phyloP scores from a whole-genome alignment of 108 stramenopile genomes.

The Conticribra guillardii region DNA sequence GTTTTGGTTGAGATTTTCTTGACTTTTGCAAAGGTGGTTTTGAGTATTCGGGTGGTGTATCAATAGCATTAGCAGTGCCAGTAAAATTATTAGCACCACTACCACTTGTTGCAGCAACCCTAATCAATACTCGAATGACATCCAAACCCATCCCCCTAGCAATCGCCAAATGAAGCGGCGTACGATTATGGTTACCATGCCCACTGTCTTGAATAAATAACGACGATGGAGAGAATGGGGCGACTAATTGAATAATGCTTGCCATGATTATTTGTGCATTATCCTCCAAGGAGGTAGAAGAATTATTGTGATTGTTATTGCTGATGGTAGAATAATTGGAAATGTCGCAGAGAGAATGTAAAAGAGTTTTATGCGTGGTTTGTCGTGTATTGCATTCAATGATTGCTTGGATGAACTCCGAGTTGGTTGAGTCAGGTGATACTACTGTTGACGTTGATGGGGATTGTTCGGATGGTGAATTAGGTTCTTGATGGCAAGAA shows the following conservation, averaged over 20 bases:
- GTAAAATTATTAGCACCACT: conserved; percentile 1
- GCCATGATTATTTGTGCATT: too few species aligned
- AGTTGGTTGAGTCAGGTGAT: background rate
- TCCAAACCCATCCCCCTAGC: conserved; percentile 9
- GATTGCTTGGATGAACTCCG: conserved; percentile 6
- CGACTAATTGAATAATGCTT: conserved; percentile 9
- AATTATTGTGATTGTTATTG: too few species aligned
- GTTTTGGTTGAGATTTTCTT: too few species aligned
- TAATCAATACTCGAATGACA: conserved; percentile 7
- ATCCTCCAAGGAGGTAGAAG: too few species aligned
- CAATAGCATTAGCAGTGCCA: too few species aligned
- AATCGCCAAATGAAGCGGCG: conserved; percentile 21
- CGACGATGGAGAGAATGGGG: conserved; percentile 3
- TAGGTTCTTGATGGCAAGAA: too few species aligned
- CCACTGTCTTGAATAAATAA: conserved; percentile 15
- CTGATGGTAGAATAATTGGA: too few species aligned
- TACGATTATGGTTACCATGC: background rate
- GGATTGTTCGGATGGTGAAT: too few species aligned
- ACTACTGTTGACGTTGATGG: too few species aligned
- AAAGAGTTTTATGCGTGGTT: conserved; percentile 14
- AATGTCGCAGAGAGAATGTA: conserved; percentile 24
- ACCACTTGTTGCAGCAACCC: too few species aligned
- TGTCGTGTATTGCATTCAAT: conserved; percentile 7
- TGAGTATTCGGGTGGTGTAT: too few species aligned
- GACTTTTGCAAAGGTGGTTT: too few species aligned